Percentiles rank a stretch among this genome's conserved stretches.
These are phyloP conservation scores for Lotmaria passim DNA, from an alignment of 208 protist species.

Conservation along the genomic window DNA sequence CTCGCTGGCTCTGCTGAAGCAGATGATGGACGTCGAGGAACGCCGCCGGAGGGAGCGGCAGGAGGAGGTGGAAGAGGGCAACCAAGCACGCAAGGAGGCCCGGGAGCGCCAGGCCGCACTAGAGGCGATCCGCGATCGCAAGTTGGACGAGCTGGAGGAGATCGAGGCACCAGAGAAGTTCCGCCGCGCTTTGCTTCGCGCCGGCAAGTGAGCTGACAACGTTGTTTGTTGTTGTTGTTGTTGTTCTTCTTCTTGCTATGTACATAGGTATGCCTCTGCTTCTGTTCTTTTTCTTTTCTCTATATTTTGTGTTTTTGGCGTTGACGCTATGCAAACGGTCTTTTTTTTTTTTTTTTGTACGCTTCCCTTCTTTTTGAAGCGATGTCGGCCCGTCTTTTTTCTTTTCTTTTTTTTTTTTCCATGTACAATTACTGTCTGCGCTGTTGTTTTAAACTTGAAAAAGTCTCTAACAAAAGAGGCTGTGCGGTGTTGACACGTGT, in stretches of 20 bases:
- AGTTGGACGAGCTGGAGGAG: constrained; percentile 76
- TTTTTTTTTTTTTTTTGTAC: constrained; percentile 9
- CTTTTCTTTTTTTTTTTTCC: no score
- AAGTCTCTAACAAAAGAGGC: no score
- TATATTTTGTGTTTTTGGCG: not conserved
- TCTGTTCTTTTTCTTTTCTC: not conserved
- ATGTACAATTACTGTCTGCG: no score
- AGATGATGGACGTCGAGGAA: constrained; percentile 94
- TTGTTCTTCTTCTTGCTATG: not conserved
- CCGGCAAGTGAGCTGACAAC: constrained; percentile 43
- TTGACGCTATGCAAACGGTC: not conserved
- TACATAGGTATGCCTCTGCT: not conserved
- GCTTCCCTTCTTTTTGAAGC: no score
- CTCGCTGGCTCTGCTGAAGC: constrained; percentile 80
- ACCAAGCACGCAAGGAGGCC: constrained; percentile 65
- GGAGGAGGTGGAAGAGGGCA: constrained; percentile 92
- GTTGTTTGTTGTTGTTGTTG: constrained; percentile 17
- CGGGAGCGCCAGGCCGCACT: constrained; percentile 85
- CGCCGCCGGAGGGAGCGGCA: constrained; percentile 78
- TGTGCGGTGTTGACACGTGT: no score
- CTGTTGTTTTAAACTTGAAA: no score
- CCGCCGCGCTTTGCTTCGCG: constrained; percentile 58
- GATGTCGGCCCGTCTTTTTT: no score
- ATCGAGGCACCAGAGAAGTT: constrained; percentile 86
- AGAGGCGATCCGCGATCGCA: constrained; percentile 86